Evolutionary conservation across 495 filamentous ascomycete species (phyloP).

Genomic region (Penicillium turbatum): DNA sequence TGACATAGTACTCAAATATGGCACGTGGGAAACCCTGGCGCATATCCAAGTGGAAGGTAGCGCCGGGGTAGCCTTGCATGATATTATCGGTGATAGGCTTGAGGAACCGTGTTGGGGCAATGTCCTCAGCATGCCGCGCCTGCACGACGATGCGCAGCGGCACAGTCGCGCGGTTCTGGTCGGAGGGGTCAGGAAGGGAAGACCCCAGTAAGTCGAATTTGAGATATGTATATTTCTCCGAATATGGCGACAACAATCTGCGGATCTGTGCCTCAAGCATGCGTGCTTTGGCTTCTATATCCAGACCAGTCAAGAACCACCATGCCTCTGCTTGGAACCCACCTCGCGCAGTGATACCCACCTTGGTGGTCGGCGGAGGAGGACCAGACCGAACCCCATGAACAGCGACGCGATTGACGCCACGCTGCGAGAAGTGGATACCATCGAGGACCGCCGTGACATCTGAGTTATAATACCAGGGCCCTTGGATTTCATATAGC

Average conservation of each 20-base stretch:
- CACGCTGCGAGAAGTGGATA: slow-evolving; percentile 44
- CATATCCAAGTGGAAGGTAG: slow-evolving; percentile 39
- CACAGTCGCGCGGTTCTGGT: slow-evolving; percentile 39
- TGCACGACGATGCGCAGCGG: slow-evolving; percentile 39
- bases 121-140: slow-evolving; percentile 31
- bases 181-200: slow-evolving; percentile 20
- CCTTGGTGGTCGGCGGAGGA: slow-evolving; percentile 54
- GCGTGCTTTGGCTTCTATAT: slow-evolving; percentile 43
- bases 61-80: slow-evolving; percentile 43
- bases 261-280: slow-evolving; percentile 39
- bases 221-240: slow-evolving; percentile 24
- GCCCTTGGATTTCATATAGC: slow-evolving; percentile 59
- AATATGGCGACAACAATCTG: slow-evolving; percentile 16
- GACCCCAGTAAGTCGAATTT: slow-evolving; percentile 36
- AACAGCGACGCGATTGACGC: slow-evolving; percentile 32
- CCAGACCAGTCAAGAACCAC: slow-evolving; percentile 42
- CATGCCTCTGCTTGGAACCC: slow-evolving; percentile 47
- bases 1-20: slow-evolving; percentile 43
- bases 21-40: slow-evolving; percentile 37
- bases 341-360: slow-evolving; percentile 47
- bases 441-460: slow-evolving; percentile 50
- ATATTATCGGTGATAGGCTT: slow-evolving; percentile 39
- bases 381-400: slow-evolving; percentile 27
- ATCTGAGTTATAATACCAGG: slow-evolving; percentile 54
- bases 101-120: slow-evolving; percentile 31